Base-by-base conservation (phyloP, 169 alveolate species). In the Cyclospora cayetanensis region DNA sequence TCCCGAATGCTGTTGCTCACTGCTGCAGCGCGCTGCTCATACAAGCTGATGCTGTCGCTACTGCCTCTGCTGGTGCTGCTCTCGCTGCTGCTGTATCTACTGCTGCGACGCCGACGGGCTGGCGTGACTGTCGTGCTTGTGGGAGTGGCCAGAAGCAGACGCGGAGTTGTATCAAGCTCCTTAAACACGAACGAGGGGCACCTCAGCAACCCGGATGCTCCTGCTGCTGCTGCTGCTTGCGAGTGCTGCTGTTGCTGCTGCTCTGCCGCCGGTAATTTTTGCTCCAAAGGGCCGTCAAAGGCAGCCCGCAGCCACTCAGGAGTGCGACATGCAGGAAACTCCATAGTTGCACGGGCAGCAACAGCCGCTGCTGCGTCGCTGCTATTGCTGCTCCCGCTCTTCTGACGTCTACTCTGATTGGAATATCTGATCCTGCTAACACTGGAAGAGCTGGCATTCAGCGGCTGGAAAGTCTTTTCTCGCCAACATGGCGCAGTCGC, bases 311-410 rank as follows among this genome's bases (percentile, higher is more conserved):
- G 52, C 90, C 90, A 82, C 41, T 82, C 90, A 9, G 29, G 52
- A 0, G 90, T 42, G 20, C 90, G 90, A 35, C 52, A 82, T 0
- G 90, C 90, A 4, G 90, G 90, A 37, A 82, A 82, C 90, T 82
- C 66, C 86, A 74, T 74, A n/a, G n/a, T n/a, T n/a, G n/a, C n/a
- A n/a, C n/a, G n/a, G n/a, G n/a, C n/a, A n/a, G n/a, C n/a, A n/a
- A n/a, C n/a, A n/a, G n/a, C n/a, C n/a, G n/a, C n/a, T n/a, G n/a
- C n/a, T n/a, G n/a, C n/a, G n/a, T n/a, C n/a, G n/a, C n/a, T n/a
- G n/a, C n/a, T n/a, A n/a, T n/a, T n/a, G n/a, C n/a, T n/a, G n/a
- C n/a, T n/a, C n/a, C n/a, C n/a, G n/a, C n/a, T n/a, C n/a, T n/a
- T n/a, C n/a, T n/a, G n/a, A n/a, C n/a, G n/a, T n/a, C n/a, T n/a